Evolutionary conservation across 139 green algal genomes (phyloP).

Genomic region (Chlamydomonas sphaeroides): DNA sequence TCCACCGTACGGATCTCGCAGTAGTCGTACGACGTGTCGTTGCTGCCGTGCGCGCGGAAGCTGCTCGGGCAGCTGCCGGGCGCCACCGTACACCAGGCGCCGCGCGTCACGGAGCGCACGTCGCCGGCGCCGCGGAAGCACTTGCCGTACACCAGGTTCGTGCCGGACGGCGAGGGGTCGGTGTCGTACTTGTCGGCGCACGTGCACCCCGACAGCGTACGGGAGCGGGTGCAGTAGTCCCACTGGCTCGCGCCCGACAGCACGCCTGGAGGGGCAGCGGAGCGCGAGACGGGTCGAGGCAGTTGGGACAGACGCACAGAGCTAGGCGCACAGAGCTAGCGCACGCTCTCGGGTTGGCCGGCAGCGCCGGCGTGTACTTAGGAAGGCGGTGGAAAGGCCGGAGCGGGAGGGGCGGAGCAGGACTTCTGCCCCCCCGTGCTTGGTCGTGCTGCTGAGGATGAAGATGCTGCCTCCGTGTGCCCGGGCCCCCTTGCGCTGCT

Average conservation of each 20-base stretch:
- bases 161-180: not conserved
- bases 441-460: too few relatives aligned
- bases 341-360: too few relatives aligned
- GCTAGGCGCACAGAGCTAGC: too few relatives aligned
- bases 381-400: too few relatives aligned
- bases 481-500: too few relatives aligned
- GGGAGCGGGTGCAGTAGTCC: slow-evolving; percentile 42
- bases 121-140: not conserved
- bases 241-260: not conserved
- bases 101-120: not conserved
- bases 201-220: slow-evolving; percentile 48
- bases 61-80: slow-evolving; percentile 32
- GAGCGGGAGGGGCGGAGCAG: too few relatives aligned
- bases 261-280: too few relatives aligned
- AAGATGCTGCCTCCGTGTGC: too few relatives aligned
- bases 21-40: slow-evolving; percentile 12
- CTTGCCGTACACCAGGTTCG: slow-evolving; percentile 3
- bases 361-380: too few relatives aligned
- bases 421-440: too few relatives aligned
- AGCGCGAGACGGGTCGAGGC: too few relatives aligned
- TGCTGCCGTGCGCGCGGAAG: slow-evolving; percentile 40
- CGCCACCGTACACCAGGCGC: slow-evolving; percentile 40
- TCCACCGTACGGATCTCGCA: slow-evolving; percentile 23
- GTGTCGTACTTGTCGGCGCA: slow-evolving; percentile 41
- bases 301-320: too few relatives aligned